Base-by-base conservation (phyloP, 306 rosid species). In the Sechiopsis laciniata region DNA sequence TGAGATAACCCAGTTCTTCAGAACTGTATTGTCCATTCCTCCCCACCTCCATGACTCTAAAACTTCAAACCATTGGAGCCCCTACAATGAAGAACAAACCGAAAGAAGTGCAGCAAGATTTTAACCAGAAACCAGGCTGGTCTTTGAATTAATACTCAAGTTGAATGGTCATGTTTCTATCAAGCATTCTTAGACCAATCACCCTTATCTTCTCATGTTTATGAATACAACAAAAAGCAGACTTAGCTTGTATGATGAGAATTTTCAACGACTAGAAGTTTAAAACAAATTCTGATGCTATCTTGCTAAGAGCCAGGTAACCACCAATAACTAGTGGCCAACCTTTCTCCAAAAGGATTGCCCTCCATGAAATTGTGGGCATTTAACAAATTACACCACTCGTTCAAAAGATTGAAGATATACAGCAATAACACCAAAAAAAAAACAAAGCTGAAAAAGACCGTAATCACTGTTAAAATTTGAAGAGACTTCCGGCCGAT, bases 301-400 rank as follows among this genome's bases (percentile, higher is more conserved):
- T 32, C 50, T 62, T 8, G 69, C 50, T 83, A 77, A 60, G 85
- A 82, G 80, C 80, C 50, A 75, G 84, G 82, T 81, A 82, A 67
- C 92, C 97, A 87, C 96, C 88, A 80, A 84, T 80, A 85, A 83
- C 87, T 78, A 83, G 46, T 40, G 46, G 46, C 46, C 46, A 40
- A 82, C 67, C 78, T 83, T 78, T 79, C 78, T 52, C 82, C 84
- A 12, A 76, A 76, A 74, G 81, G 84, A 69, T 76, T 78, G 63
- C 76, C 82, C 68, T 29, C 73, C 78, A 75, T 77, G 75, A 71
- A 73, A 73, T 72, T 80, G 79, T 79, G 79, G 80, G 73, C 72
- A 74, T 71, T 74, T 29, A 59, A 82, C 78, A 79, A 76, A 80
- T 40, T 71, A 69, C 57, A 50, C 60, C 74, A 70, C 74, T 70